These are phyloP conservation scores for Crassisporium funariophilum DNA, from an alignment of 768 basidiomycete species.

Conservation along the genomic window DNA sequence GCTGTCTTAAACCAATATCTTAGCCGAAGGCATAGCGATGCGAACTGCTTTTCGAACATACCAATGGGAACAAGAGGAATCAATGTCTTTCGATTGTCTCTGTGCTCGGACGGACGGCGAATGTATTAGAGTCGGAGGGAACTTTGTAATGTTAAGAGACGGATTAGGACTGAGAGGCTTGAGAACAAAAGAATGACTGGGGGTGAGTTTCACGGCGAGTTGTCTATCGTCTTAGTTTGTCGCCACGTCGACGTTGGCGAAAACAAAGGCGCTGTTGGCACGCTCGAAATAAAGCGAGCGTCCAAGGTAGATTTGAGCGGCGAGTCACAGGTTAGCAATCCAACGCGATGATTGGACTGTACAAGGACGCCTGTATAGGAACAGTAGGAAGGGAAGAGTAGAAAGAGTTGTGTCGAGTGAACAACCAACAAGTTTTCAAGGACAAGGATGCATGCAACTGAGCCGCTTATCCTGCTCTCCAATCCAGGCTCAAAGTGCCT, in stretches of 20 bases:
- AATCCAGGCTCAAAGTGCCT: conserved; percentile 43
- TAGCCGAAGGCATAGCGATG: no score
- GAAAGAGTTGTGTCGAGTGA: conserved; percentile 47
- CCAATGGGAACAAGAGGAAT: conserved; percentile 20
- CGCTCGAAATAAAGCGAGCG: conserved; percentile 61
- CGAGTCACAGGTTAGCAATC: conserved; percentile 35
- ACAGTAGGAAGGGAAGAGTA: conserved; percentile 30
- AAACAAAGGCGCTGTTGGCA: conserved; percentile 34
- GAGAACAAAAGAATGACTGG: conserved; percentile 50
- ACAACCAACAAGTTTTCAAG: conserved; percentile 55
- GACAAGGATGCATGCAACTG: conserved; percentile 49
- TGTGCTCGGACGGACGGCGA: conserved; percentile 16
- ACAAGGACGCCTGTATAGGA: conserved; percentile 34
- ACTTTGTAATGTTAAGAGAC: conserved; percentile 32
- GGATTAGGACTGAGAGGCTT: conserved; percentile 16
- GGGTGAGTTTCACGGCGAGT: conserved; percentile 41
- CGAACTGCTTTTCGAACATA: conserved; percentile 9
- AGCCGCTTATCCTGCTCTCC: conserved; percentile 51
- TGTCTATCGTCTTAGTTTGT: conserved; percentile 34
- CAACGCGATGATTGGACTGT: conserved; percentile 33
- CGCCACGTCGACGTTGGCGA: conserved; percentile 37
- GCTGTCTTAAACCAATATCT: no score
- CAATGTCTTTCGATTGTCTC: conserved; percentile 20
- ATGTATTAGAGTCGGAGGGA: conserved; percentile 30
- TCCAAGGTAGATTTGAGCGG: conserved; percentile 32